Evolutionary conservation across 2,329 filamentous ascomycete species (phyloP).

Genomic region (Epichloe sp.): DNA sequence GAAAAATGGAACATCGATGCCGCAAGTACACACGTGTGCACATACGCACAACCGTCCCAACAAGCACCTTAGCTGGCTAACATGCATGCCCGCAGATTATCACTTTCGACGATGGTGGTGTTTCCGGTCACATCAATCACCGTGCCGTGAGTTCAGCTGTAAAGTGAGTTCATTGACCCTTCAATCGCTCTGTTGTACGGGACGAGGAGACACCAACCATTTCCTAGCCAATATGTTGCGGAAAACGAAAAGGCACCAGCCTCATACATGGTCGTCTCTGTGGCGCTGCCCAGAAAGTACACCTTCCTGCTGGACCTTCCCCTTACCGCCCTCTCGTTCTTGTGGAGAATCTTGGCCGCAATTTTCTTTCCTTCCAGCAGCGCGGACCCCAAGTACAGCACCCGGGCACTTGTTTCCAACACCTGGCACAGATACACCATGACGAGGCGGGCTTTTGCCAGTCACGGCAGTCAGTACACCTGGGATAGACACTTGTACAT

Average conservation of each 20-base stretch:
- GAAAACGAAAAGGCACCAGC: conserved; percentile 18
- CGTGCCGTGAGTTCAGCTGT: conserved; percentile 25
- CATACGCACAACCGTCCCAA: background rate
- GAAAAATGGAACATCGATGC: conserved; percentile 24
- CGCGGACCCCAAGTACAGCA: conserved; percentile 8
- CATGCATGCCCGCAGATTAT: conserved; percentile 18
- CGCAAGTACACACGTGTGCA: conserved; percentile 10
- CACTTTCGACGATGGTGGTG: conserved; percentile 26
- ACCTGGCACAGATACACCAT: conserved; percentile 22
- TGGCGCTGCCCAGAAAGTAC: conserved; percentile 23
- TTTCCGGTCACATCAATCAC: conserved; percentile 28
- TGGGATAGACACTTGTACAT: conserved; percentile 28
- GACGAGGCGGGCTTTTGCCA: conserved; percentile 23
- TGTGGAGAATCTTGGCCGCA: conserved; percentile 10
- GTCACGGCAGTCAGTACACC: conserved; percentile 25
- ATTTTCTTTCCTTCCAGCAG: conserved; percentile 9
- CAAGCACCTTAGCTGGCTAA: background rate
- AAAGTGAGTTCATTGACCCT: conserved; percentile 14
- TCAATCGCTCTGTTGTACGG: background rate
- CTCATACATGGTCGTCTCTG: conserved; percentile 23
- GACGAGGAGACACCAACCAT: background rate
- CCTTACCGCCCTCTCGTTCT: conserved; percentile 23
- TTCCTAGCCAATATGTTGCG: conserved; percentile 15
- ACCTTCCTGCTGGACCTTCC: conserved; percentile 24
- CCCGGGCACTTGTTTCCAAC: conserved; percentile 22